A percentile compares a stretch with the other conserved stretches of the same genome.
These are phyloP conservation scores for Neopestalotiopsis clavispora DNA, from an alignment of 2,329 filamentous ascomycete genomes.

Conservation along the genomic window DNA sequence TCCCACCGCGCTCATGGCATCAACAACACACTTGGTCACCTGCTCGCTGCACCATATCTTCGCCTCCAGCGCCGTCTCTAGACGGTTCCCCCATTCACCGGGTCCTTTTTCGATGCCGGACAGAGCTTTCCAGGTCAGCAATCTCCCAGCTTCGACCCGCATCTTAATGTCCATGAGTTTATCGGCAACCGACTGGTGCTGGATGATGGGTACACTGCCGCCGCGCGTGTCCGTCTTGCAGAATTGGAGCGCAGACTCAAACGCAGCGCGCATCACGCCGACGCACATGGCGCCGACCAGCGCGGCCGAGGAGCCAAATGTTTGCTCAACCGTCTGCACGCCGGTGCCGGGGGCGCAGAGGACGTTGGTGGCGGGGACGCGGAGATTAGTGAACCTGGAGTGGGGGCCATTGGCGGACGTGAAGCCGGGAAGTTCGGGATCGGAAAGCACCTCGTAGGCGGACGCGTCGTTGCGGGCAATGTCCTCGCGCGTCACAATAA, in stretches of 20 bases:
- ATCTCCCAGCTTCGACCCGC: constrained; percentile 52
- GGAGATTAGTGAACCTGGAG: constrained; percentile 50
- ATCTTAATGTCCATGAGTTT: constrained; percentile 57
- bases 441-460: constrained; percentile 50
- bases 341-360: constrained; percentile 49
- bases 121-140: constrained; percentile 57
- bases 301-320: constrained; percentile 49
- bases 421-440: constrained; percentile 51
- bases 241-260: constrained; percentile 56
- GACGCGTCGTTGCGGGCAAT: constrained; percentile 46
- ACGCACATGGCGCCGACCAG: constrained; percentile 60
- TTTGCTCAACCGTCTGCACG: constrained; percentile 45
- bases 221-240: constrained; percentile 51
- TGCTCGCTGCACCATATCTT: constrained; percentile 58
- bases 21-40: constrained; percentile 51
- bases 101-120: constrained; percentile 46
- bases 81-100: constrained; percentile 41
- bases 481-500: constrained; percentile 53
- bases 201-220: constrained; percentile 48
- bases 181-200: constrained; percentile 56
- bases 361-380: constrained; percentile 51
- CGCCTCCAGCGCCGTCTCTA: constrained; percentile 52
- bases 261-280: constrained; percentile 57
- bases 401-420: constrained; percentile 55
- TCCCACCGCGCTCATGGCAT: constrained; percentile 57